Conservation (phyloP, 2,329 filamentous ascomycete species). For the Orbilia blumenaviensis region DNA sequence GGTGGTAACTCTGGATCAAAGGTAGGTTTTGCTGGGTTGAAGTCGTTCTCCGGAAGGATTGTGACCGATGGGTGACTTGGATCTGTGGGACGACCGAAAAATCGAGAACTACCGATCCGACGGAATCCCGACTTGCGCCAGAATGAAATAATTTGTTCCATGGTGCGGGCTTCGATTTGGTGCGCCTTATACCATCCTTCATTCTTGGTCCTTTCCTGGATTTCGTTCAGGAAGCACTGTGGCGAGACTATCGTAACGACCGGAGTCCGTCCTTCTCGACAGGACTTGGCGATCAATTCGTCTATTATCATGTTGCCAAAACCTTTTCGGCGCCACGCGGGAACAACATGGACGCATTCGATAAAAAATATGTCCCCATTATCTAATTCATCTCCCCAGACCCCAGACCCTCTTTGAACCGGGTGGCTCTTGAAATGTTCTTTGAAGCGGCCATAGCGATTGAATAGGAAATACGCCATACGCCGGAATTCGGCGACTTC, state of each 20-base stretch:
- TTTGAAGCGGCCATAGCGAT: conserved; percentile 61
- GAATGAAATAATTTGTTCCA: conserved; percentile 56
- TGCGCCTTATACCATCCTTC: not conserved
- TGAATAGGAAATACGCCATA: conserved; percentile 61
- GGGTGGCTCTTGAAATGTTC: conserved; percentile 59
- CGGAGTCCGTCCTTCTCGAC: conserved; percentile 8
- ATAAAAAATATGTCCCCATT: conserved; percentile 57
- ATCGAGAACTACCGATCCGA: conserved; percentile 59
- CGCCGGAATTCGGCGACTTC: no score
- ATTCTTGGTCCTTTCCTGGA: not conserved
- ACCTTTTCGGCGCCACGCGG: conserved; percentile 58
- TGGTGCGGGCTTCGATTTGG: conserved; percentile 42
- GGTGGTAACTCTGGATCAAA: conserved; percentile 9
- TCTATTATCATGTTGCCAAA: conserved; percentile 59
- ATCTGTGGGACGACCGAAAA: conserved; percentile 58
- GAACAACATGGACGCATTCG: conserved; percentile 54
- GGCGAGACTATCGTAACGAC: not conserved
- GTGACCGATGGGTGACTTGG: conserved; percentile 56
- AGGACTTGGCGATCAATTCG: conserved; percentile 58
- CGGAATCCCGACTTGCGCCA: conserved; percentile 59
- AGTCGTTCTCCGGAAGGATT: conserved; percentile 55
- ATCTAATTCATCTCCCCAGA: conserved; percentile 59
- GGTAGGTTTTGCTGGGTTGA: conserved; percentile 45
- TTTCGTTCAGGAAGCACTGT: not conserved
- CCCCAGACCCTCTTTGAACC: conserved; percentile 58